Evolutionary conservation across 2,329 filamentous ascomycete species (phyloP).

Genomic region (Colletotrichum destructivum): DNA sequence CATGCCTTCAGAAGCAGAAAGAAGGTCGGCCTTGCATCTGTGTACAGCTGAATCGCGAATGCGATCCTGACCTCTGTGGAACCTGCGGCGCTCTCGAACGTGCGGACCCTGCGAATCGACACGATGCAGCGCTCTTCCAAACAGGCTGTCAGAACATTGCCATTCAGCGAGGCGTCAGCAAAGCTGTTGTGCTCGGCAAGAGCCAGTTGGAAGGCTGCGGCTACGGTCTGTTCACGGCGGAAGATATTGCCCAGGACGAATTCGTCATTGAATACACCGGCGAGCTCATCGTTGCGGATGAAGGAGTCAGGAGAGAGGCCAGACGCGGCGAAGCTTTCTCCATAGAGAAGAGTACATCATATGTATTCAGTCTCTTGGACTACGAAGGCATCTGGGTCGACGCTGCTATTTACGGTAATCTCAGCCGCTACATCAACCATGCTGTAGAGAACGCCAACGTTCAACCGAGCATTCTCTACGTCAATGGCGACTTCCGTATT

Average conservation of each 20-base stretch:
- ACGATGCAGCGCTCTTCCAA: slow-evolving; percentile 69
- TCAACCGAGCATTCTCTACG: slow-evolving; percentile 76
- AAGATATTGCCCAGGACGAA: slow-evolving; percentile 76
- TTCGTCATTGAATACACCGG: slow-evolving; percentile 87
- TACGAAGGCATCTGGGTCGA: slow-evolving; percentile 79
- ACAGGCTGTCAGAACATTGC: slow-evolving; percentile 80
- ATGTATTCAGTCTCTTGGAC: slow-evolving; percentile 73
- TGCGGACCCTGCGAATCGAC: slow-evolving; percentile 77
- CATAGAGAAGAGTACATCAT: slow-evolving; percentile 74
- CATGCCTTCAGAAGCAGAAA: slow-evolving; percentile 69
- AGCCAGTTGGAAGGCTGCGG: slow-evolving; percentile 79
- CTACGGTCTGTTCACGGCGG: slow-evolving; percentile 82
- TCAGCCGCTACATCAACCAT: slow-evolving; percentile 88
- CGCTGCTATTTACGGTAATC: slow-evolving; percentile 82
- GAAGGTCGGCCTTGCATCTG: slow-evolving; percentile 77
- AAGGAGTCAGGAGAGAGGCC: slow-evolving; percentile 78
- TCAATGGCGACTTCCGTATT: slow-evolving; percentile 83
- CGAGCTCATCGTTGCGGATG: slow-evolving; percentile 79
- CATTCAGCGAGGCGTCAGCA: slow-evolving; percentile 78
- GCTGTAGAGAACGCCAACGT: slow-evolving; percentile 71
- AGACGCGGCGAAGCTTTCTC: slow-evolving; percentile 73
- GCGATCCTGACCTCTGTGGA: slow-evolving; percentile 82
- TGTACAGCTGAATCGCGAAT: slow-evolving; percentile 81
- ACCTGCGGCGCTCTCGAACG: slow-evolving; percentile 79
- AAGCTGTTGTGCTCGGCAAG: slow-evolving; percentile 77